Evolutionary conservation across 202 grass and related monocot species (phyloP).

Genomic region (Cymbopogon flexuosus): DNA sequence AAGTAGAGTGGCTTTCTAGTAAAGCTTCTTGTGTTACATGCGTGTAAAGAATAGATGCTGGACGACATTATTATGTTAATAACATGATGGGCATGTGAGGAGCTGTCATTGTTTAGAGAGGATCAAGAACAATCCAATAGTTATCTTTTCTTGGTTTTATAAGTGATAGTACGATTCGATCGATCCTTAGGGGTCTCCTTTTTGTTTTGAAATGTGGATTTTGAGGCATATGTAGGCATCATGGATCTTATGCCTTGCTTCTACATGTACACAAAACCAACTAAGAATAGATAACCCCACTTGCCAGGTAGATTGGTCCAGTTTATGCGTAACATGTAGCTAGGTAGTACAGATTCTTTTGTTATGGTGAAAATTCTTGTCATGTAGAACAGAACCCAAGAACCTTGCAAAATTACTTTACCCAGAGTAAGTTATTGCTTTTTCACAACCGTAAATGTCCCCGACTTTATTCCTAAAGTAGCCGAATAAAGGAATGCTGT

Average conservation of each 20-base stretch:
- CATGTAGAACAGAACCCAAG: not conserved
- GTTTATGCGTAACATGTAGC: not conserved
- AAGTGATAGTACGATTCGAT: conserved; percentile 22
- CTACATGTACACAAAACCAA: conserved; percentile 15
- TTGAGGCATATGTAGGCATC: conserved; percentile 34
- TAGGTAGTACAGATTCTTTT: not conserved
- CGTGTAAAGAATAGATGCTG: conserved; percentile 49
- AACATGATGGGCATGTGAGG: conserved; percentile 11
- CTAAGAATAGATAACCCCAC: conserved; percentile 21
- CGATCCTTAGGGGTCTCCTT: conserved; percentile 21
- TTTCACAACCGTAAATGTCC: not conserved
- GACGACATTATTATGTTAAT: conserved; percentile 40
- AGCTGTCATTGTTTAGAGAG: conserved; percentile 23
- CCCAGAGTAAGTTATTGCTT: not conserved
- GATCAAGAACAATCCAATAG: conserved; percentile 31
- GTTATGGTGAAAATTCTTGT: conserved; percentile 1
- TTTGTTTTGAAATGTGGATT: conserved; percentile 24
- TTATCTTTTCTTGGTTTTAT: conserved; percentile 25
- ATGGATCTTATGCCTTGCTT: conserved; percentile 38
- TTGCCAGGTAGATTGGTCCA: conserved; percentile 11
- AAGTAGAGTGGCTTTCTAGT: conserved; percentile 49
- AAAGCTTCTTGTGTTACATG: conserved; percentile 32
- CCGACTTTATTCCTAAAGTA: not conserved
- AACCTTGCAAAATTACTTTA: not conserved
- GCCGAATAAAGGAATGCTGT: not conserved